Evolutionary conservation across 2,329 filamentous ascomycete genomes (phyloP).

Genomic region (Aaosphaeria pasadenensis): DNA sequence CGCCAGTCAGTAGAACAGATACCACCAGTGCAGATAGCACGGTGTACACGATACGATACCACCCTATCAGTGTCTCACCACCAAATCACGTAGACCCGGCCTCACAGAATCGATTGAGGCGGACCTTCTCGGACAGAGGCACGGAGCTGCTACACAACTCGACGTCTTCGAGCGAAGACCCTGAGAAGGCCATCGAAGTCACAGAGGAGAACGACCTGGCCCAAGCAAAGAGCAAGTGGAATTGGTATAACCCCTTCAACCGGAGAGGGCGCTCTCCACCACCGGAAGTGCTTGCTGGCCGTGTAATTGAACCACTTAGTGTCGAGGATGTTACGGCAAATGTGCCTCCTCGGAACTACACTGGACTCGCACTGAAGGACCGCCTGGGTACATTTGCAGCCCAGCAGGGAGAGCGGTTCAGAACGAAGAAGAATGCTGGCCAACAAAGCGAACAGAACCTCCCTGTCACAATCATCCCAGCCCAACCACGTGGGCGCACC

Average conservation of each 20-base stretch:
- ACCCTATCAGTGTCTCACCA: constrained; percentile 49
- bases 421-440: constrained; percentile 34
- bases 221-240: constrained; percentile 25
- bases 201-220: constrained; percentile 7
- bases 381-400: constrained; percentile 49
- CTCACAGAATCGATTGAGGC: constrained; percentile 10
- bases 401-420: constrained; percentile 46
- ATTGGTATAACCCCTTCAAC: constrained; percentile 59
- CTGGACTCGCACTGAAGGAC: constrained; percentile 43
- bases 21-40: constrained; percentile 62
- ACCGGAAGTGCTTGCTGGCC: constrained; percentile 57
- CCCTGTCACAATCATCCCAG: constrained; percentile 61
- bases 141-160: constrained; percentile 3
- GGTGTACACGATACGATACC: constrained; percentile 62
- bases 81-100: constrained; percentile 2
- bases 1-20: constrained; percentile 59
- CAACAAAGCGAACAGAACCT: constrained; percentile 41
- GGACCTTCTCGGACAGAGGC: constrained; percentile 5
- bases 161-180: constrained; percentile 20
- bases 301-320: constrained; percentile 45
- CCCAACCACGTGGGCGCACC: constrained; percentile 53
- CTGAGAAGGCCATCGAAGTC: constrained; percentile 25
- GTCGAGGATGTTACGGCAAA: constrained; percentile 33
- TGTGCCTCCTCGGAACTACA: constrained; percentile 43
- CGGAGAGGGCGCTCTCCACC: constrained; percentile 57